Evolutionary conservation across 2,329 filamentous ascomycete species (phyloP).

Genomic region (Trichoderma sp.): DNA sequence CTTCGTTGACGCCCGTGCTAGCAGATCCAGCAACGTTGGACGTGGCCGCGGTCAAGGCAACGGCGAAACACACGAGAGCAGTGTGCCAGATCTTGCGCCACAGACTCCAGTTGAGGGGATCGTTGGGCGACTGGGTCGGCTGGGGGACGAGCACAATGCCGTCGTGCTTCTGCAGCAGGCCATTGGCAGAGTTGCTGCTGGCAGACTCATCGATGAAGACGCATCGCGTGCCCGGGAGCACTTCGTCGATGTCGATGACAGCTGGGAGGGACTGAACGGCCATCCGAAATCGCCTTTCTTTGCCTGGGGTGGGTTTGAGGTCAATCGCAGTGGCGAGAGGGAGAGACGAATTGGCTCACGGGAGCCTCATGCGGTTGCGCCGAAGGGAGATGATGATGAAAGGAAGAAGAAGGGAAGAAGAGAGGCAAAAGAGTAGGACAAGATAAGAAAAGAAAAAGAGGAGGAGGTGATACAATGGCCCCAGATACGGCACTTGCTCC

Average conservation of each 20-base stretch:
- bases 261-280: constrained; percentile 12
- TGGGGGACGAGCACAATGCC: constrained; percentile 53
- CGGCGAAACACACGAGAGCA: constrained; percentile 50
- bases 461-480: neutral
- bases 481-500: neutral
- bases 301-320: neutral
- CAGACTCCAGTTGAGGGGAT: constrained; percentile 51
- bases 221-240: constrained; percentile 32
- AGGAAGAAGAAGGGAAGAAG: neutral
- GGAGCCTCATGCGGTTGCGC: constrained; percentile 18
- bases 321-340: neutral
- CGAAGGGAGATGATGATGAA: neutral
- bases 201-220: constrained; percentile 29
- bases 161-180: constrained; percentile 30
- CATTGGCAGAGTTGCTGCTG: constrained; percentile 27
- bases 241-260: constrained; percentile 19
- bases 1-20: constrained; percentile 46
- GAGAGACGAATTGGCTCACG: constrained; percentile 11
- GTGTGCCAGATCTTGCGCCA: constrained; percentile 50
- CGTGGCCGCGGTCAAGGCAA: constrained; percentile 53
- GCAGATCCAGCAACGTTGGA: constrained; percentile 55
- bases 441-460: neutral
- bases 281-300: constrained; percentile 8
- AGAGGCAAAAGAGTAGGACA: neutral
- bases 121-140: constrained; percentile 51